Base-by-base conservation (phyloP, 2,329 filamentous ascomycete species). In the Fusarium palustre region DNA sequence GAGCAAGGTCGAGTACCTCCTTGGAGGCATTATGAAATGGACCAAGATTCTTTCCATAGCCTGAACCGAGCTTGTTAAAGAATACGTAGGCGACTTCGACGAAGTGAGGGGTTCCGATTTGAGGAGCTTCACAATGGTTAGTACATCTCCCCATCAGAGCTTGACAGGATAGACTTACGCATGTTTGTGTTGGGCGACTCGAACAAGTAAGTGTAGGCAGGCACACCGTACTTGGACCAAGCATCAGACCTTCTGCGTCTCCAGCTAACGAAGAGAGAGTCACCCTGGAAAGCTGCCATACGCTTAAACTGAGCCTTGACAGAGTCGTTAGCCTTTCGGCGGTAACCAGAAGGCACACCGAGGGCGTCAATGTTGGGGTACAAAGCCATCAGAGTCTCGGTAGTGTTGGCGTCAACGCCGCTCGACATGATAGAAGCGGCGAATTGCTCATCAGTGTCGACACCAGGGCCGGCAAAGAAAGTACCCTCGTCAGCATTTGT, bases 401-500 rank as follows among this genome's bases (percentile, higher is more conserved):
- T 46, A 0, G 66, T 69, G 12, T 64, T 59, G 7, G 60, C 20
- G 36, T 73, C 69, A 1, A 57, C 55, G 0, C 63, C 69, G 6
- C 36, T 13, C 0, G 58, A 10, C 24, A 39, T 41, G n/a, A 74
- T 64, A 5, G 59, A 18, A 7, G 50, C 22, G 3, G 42, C 55
- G 18, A 69, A 28, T 8, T 74, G 46, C 15, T 62, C 53, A 7
- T 69, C 62, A 0, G 57, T 72, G 8, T 66, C 55, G 5, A 86
- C 55, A 84, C 81, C 47, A 77, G 81, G 75, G 3, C 82, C 80
- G 0, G 82, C 84, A 71, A 90, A 90, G 1, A 81, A 78, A 0
- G 83, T 84, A n/a, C 78, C 90, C 73, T 92, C 90, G 68, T 92
- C 90, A 0, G 84, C 85, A 73, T 91, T 92, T 16, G 84, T 84